Conservation (phyloP, 106 monocot species). For the Chionographis japonica region DNA sequence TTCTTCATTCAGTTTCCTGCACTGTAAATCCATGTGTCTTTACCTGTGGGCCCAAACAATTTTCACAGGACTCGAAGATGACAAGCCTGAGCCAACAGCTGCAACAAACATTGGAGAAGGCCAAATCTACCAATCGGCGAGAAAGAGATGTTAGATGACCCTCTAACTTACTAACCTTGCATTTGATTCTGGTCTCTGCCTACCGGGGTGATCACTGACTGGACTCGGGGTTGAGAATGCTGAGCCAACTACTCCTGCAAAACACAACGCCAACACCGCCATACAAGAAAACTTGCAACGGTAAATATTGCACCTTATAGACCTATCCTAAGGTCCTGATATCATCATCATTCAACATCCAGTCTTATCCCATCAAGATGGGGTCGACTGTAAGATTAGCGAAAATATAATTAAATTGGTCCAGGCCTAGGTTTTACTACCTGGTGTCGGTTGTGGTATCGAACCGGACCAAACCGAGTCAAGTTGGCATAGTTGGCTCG, state of each 20-base stretch:
- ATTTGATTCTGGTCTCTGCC: not conserved
- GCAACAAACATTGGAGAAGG: slow-evolving; percentile 14
- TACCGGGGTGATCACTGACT: not conserved
- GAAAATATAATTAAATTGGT: no score
- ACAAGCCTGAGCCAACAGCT: slow-evolving; percentile 23
- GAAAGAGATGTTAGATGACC: slow-evolving; percentile 31
- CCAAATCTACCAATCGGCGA: slow-evolving; percentile 17
- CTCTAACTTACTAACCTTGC: not conserved
- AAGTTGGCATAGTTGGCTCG: no score
- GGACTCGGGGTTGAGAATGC: not conserved
- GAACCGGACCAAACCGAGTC: no score
- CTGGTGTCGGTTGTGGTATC: no score
- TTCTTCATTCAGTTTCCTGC: not conserved
- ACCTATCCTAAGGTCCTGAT: no score
- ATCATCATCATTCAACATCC: no score
- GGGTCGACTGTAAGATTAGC: no score
- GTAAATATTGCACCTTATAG: no score
- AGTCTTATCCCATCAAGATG: no score
- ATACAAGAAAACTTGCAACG: no score
- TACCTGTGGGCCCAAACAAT: not conserved
- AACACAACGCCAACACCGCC: no score
- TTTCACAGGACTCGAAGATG: slow-evolving; percentile 15
- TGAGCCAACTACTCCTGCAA: slow-evolving; percentile 1
- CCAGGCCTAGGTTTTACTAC: no score
- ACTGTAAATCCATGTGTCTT: not conserved